These are phyloP conservation scores for Pseudonitzschia multiseries DNA, from an alignment of 108 stramenopile species.

Conservation along the genomic window DNA sequence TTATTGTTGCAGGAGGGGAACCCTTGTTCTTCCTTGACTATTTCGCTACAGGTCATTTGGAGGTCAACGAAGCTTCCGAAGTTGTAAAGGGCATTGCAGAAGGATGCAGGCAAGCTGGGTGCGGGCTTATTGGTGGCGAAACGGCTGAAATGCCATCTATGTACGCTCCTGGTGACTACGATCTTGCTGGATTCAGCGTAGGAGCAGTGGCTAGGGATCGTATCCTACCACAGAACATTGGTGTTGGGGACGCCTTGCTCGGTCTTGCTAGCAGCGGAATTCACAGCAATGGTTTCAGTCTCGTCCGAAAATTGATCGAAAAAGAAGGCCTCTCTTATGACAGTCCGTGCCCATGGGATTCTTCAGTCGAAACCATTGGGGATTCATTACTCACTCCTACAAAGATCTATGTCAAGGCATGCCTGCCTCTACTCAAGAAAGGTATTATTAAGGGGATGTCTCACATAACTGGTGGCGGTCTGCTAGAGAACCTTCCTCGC, in stretches of 20 bases:
- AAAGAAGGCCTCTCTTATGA: conserved; percentile 83
- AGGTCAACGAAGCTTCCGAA: conserved; percentile 86
- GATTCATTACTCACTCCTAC: conserved; percentile 93
- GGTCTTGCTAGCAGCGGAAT: conserved; percentile 93
- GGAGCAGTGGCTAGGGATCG: conserved; percentile 88
- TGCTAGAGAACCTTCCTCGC: conserved; percentile 96
- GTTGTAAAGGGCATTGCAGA: conserved; percentile 96
- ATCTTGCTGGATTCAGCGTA: conserved; percentile 96
- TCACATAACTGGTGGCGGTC: conserved; percentile 98
- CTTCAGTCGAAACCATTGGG: conserved; percentile 67
- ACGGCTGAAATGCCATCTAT: conserved; percentile 99
- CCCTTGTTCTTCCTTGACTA: conserved; percentile 99
- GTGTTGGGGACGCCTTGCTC: conserved; percentile 89
- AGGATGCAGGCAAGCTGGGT: conserved; percentile 92
- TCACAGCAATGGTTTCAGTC: conserved; percentile 98
- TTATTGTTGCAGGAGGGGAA: conserved; percentile 94
- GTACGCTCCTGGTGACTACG: conserved; percentile 97
- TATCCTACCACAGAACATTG: conserved; percentile 83
- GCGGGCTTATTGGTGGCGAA: conserved; percentile 97
- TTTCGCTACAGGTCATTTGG: conserved; percentile 94
- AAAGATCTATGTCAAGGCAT: conserved; percentile 92
- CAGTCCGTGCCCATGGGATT: conserved; percentile 89
- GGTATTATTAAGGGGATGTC: conserved; percentile 88
- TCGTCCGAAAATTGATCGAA: conserved; percentile 90
- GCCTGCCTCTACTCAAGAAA: conserved; percentile 84